Evolutionary conservation across 2,329 filamentous ascomycete species (phyloP), one percentile per base, ranked within the genome.

Genomic region (Penicillium sclerotigenum): DNA sequence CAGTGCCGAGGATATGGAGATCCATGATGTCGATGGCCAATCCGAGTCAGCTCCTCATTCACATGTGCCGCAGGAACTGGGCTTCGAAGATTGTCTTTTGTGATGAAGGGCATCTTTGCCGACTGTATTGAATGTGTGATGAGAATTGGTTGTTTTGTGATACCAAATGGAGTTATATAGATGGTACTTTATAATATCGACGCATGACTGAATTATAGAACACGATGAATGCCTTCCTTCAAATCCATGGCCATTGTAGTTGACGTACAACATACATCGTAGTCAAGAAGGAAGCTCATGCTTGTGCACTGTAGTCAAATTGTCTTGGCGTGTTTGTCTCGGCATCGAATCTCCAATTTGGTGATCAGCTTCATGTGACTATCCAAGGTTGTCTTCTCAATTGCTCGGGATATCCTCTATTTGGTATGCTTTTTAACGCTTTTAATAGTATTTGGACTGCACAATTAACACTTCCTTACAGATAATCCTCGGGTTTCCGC

Each of bases 311-410:
- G 14, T n/a, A 28, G 20, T 16, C 41, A 47, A 52, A 52, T 20
- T 47, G 42, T 38, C 58, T 63, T 60, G 61, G 61, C 60, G 38
- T 59, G 56, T 64, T 64, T 64, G 61, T 45, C 40, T 48, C 59
- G 49, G 43, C 22, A 33, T 42, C 46, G 52, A 54, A 54, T 56
- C 58, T 48, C 59, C 28, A 52, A 53, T 45, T 54, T 47, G 26
- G 37, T 37, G 52, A 55, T 58, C 46, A 54, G 56, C 58, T 64
- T 59, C 60, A 61, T 52, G 40, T 38, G 37, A 46, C 58, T 52
- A 59, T 43, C 51, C 14, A 26, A 26, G 40, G 3, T 43, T 54
- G 59, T 56, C 56, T 51, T 51, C 28, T 14, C 38, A 48, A 46
- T 59, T 54, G 48, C 47, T 41, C 28, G 16, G 22, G 31, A 24